phyloP scores from a whole-genome alignment of 2,329 filamentous ascomycete species.

The Fusarium pininemorale region DNA sequence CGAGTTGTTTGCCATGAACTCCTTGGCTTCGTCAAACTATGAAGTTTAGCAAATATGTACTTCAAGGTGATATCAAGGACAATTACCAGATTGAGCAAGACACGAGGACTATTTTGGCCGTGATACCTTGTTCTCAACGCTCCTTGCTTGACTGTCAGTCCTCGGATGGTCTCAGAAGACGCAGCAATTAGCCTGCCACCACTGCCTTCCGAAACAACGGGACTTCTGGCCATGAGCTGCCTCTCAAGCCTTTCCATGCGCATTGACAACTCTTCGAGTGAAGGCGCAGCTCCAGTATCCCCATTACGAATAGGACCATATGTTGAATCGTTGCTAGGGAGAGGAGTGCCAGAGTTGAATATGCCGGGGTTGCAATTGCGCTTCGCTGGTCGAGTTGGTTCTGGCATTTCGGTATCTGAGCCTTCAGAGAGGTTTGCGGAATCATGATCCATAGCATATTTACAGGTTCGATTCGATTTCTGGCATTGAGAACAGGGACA shows the following conservation, averaged over 20 bases:
- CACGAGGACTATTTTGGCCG: conserved; percentile 62
- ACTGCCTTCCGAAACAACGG: conserved; percentile 50
- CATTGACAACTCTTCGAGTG: conserved; percentile 58
- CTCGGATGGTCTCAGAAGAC: conserved; percentile 57
- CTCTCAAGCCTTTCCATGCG: conserved; percentile 65
- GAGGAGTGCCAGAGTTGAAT: conserved; percentile 33
- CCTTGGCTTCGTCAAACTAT: conserved; percentile 64
- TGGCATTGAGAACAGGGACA: conserved; percentile 67
- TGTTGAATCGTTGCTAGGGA: conserved; percentile 37
- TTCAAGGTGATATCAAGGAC: neutral
- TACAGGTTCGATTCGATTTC: conserved; percentile 63
- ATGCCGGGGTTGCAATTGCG: conserved; percentile 47
- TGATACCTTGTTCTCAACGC: conserved; percentile 60
- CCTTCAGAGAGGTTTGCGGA: conserved; percentile 58
- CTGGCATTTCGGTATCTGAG: conserved; percentile 54
- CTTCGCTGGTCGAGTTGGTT: conserved; percentile 50
- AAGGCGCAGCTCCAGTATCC: conserved; percentile 45
- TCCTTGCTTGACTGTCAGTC: conserved; percentile 59
- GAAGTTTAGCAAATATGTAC: conserved; percentile 8
- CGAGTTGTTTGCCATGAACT: conserved; percentile 56
- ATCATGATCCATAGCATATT: conserved; percentile 61
- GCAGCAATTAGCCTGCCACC: conserved; percentile 47
- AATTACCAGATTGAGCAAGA: conserved; percentile 63
- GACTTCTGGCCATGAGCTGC: conserved; percentile 55
- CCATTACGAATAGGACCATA: conserved; percentile 46